These are phyloP conservation scores for Shiraia sp. DNA, from an alignment of 2,329 filamentous ascomycete genomes.

Conservation along the genomic window DNA sequence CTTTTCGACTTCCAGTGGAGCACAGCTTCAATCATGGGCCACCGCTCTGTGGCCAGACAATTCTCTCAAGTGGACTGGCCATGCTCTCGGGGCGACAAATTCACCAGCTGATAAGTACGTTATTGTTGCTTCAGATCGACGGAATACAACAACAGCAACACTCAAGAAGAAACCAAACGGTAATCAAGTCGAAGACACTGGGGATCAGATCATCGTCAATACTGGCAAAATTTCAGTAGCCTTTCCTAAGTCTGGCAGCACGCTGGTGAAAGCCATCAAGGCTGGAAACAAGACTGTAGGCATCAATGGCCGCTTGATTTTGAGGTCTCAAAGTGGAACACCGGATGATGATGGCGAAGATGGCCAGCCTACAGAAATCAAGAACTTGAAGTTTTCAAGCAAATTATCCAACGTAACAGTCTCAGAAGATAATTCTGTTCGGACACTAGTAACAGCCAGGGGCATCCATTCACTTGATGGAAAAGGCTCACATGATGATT, in stretches of 20 bases:
- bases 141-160: slow-evolving; percentile 15
- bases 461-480: slow-evolving; percentile 41
- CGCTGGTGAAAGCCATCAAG: slow-evolving; percentile 35
- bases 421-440: slow-evolving; percentile 47
- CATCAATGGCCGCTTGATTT: slow-evolving; percentile 50
- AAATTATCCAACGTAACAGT: slow-evolving; percentile 57
- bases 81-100: slow-evolving; percentile 55
- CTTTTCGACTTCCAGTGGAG: slow-evolving; percentile 34
- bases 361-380: slow-evolving; percentile 41
- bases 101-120: slow-evolving; percentile 50
- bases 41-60: slow-evolving; percentile 65
- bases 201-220: slow-evolving; percentile 28
- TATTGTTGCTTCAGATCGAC: slow-evolving; percentile 39
- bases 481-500: slow-evolving; percentile 47
- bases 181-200: slow-evolving; percentile 29
- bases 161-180: slow-evolving; percentile 15
- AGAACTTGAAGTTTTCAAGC: slow-evolving; percentile 55
- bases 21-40: slow-evolving; percentile 57
- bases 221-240: slow-evolving; percentile 40
- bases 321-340: slow-evolving; percentile 57
- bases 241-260: slow-evolving; percentile 39
- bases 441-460: slow-evolving; percentile 53
- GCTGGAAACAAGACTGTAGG: slow-evolving; percentile 48
- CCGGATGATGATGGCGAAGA: slow-evolving; percentile 46
- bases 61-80: slow-evolving; percentile 65